Evolutionary conservation across 805 yeast genomes (phyloP), one percentile per base, ranked within the genome.

Genomic region (Cyberlindnera sargentensis): DNA sequence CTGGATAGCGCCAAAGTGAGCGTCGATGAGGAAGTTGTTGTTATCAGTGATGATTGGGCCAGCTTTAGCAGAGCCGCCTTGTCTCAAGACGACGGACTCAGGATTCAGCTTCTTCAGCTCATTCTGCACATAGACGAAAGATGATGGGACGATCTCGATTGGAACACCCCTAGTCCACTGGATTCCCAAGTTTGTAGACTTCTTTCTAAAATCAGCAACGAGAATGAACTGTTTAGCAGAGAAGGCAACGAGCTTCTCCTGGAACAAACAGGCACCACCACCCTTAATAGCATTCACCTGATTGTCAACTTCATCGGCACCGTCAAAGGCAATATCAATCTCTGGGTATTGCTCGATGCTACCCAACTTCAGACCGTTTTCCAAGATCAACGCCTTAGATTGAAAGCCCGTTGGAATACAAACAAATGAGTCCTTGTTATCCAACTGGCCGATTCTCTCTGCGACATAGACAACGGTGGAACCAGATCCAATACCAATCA

Each of bases 331-430:
- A 54, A 93, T 79, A 61, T 93, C 99, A 37, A 93, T 68, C 26
- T 73, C 73, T 3, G 95, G 86, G 39, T 68, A 81, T 68, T 88
- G 90, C 57, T 91, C 97, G 47, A 91, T 77, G 8, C 84, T 72
- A 2, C 95, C 95, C 50, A 90, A 70, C 34, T 64, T 72, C 49
- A 93, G 71, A 0, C 93, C 93, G 55, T 89, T 89, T 45, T 78
- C 84, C 46, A 87, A 68, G 54, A 93, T 90, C 52, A 93, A 73
- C 56, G 82, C 87, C 57, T 84, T 84, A 37, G 95, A 84, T 67
- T 93, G 99, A 73, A 90, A 93, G 2, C 99, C 99, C 1, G 99
- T 93, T 40, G 99, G 95, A 37, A 93, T 80, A 65, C 96, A 93
- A 30, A 80, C 75, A 51, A 86, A 80, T 36, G 74, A 61, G 26